phyloP scores from a whole-genome alignment of 495 filamentous ascomycete species.

The Xylaria castorea region DNA sequence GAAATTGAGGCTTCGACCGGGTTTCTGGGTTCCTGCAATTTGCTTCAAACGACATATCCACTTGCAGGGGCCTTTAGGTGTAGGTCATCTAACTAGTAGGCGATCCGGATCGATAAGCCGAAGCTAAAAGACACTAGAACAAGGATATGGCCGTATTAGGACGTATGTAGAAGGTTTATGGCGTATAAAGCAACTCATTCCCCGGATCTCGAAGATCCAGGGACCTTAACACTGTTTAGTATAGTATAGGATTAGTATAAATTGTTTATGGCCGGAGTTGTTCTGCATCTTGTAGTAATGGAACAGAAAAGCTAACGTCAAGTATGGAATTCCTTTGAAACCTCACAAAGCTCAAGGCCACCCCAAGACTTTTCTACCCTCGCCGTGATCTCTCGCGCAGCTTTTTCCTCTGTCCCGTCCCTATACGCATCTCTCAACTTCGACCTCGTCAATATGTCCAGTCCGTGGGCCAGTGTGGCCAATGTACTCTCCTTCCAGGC shows the following conservation, averaged over 20 bases:
- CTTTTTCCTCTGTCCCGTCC: background rate
- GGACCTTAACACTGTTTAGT: background rate
- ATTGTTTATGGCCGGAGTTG: no score
- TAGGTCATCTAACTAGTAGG: background rate
- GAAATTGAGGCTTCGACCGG: background rate
- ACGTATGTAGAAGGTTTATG: background rate
- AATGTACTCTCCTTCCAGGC: conserved; percentile 21
- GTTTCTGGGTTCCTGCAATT: conserved; percentile 21
- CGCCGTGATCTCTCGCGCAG: background rate
- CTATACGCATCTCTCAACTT: background rate
- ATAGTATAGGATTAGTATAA: background rate
- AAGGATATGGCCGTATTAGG: background rate
- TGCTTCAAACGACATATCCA: conserved; percentile 19
- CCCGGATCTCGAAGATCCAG: background rate
- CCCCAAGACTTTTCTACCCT: conserved; percentile 1
- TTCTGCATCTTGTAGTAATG: no score
- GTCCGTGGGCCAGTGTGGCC: conserved; percentile 17
- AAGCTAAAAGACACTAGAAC: background rate
- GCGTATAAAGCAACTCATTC: background rate
- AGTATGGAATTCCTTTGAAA: background rate
- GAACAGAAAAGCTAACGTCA: no score
- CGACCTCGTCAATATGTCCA: conserved; percentile 9
- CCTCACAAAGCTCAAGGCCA: background rate
- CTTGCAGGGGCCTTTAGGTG: conserved; percentile 2
- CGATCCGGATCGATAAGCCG: conserved; percentile 17